phyloP scores from a whole-genome alignment of 2,329 filamentous ascomycete genomes.

The Helicocarpus griseus region DNA sequence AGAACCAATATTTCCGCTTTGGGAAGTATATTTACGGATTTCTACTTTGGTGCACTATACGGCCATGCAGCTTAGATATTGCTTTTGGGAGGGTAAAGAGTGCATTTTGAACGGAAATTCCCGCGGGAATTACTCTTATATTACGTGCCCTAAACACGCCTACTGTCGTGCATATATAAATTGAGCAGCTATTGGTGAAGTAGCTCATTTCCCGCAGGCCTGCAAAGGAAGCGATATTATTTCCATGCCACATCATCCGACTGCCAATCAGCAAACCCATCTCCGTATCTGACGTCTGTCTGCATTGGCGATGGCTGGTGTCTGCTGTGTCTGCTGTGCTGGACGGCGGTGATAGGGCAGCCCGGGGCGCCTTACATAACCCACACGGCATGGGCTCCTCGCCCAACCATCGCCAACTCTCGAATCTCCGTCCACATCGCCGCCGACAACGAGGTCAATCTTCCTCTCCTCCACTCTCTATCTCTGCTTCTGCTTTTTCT shows the following conservation, averaged over 20 bases:
- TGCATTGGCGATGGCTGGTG: neutral
- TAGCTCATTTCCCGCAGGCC: too few species aligned
- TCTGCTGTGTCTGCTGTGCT: neutral
- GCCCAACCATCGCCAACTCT: neutral
- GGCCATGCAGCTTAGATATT: too few species aligned
- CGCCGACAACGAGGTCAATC: neutral
- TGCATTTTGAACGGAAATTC: too few species aligned
- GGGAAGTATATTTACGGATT: neutral
- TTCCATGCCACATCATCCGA: neutral
- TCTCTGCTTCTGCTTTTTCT: neutral
- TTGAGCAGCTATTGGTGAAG: too few species aligned
- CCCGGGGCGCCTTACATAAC: neutral
- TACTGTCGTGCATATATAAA: too few species aligned
- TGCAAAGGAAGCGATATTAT: too few species aligned
- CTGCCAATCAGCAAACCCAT: neutral
- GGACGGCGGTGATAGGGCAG: neutral
- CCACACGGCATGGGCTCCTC: too few species aligned
- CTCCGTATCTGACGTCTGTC: neutral
- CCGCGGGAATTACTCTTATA: too few species aligned
- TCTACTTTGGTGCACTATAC: neutral
- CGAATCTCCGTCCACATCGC: neutral
- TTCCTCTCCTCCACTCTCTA: neutral
- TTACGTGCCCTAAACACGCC: too few species aligned
- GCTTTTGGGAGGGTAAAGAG: too few species aligned
- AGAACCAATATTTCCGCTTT: neutral